Base-by-base conservation (phyloP, 2,329 filamentous ascomycete genomes). In the Trichothecium sympodiale region DNA sequence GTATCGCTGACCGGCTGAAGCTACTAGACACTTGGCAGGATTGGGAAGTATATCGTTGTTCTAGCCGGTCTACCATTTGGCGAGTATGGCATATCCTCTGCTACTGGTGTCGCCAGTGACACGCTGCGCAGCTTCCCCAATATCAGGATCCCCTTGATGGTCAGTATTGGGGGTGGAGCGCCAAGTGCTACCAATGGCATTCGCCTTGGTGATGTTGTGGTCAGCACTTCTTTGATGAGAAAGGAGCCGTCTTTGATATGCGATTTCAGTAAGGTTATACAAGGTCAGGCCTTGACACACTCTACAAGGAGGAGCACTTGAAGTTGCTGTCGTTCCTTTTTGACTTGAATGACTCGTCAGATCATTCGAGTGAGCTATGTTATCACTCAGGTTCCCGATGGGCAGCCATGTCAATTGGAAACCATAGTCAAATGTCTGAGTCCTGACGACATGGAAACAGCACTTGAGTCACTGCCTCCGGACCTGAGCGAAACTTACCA, bases 11-110 rank as follows among this genome's bases (percentile, higher is more conserved):
- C 49, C 12, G 54, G 54, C 27, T 46, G 46, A 33, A 43, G 41
- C 30, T 50, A 47, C 20, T 62, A 62, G 33, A 43, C 41, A 6
- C 41, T 54, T 0, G 59, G 56, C 1, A 36, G 32, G 0, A 52
- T 60, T 3, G 49, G 47, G 1, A 37, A 39, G 9, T 55, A 61
- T 35, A 56, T 61, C 28, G 42, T 62, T 6, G 57, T 58, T 12
- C 50, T 63, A 10, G 44, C 46, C 8, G 41, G 35, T 7, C 32
- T 56, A 2, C 51, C 54, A 0, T 38, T 45, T 5, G 52, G 44
- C 10, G 34, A 42, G 3, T 52, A 53, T 23, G 54, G 55, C 2
- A 45, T 41, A 6, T 35, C 12, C 3, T 35, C 41, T 13, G 53
- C 54, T 0, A 46, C 54, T 1, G 41, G 10, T 4, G 53, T 52